Base-by-base conservation (phyloP, 805 yeast species). In the Phaffomyces opuntiae region DNA sequence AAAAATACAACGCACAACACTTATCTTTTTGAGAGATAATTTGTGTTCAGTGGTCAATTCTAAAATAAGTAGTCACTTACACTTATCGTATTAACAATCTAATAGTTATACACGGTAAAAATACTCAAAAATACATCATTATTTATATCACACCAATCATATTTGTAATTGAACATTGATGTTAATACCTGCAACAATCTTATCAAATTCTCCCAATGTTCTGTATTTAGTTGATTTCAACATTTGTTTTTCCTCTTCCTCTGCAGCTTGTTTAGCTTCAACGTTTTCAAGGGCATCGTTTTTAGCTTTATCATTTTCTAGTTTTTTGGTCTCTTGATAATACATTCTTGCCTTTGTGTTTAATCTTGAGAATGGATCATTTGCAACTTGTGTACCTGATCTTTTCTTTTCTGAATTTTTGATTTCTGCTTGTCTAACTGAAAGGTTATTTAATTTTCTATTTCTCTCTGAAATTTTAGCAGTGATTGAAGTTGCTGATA, bases 351-450 rank as follows among this genome's bases (percentile, higher is more conserved):
- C 87, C 50, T 81, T 84, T 1, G 98, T 91, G 62, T 87, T 83
- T 60, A 93, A 75, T 63, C 98, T 80, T 53, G 85, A 79, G 65
- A 93, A 93, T 21, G 99, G 98, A 67, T 93, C 87, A 55, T 73
- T 78, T 44, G 45, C 46, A 17, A 41, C 38, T 77, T 71, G 47
- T 66, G 66, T 38, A 55, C 69, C 46, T 56, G 52, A 64, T 59
- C 67, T 78, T 53, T 81, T 75, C 60, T 67, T 69, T 44, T 77
- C 82, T 19, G 75, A 73, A 40, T 84, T 79, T 54, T 72, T 71
- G 42, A 80, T 65, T 62, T 90, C 97, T 0, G 96, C 96, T 56
- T 76, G 74, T 59, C 95, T 81, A 54, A 89, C 79, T 40, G 77
- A 78, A 43, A 80, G 80, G 61, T 81, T 81, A 64, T 91, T 91